Conservation (phyloP, 768 basidiomycete genomes). For the Kwoniella botswanensis region DNA sequence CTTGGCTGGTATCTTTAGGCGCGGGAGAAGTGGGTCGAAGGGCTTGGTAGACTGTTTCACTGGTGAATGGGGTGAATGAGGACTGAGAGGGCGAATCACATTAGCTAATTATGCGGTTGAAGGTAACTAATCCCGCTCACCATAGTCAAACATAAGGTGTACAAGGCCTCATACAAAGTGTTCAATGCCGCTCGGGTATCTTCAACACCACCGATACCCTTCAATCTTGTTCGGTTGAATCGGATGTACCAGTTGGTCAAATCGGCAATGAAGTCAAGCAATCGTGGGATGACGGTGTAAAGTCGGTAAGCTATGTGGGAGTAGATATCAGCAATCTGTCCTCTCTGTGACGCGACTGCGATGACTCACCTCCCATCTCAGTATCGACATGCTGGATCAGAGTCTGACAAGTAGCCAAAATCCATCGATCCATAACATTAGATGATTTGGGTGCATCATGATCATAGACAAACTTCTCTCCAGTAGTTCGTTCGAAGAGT, state of each 20-base stretch:
- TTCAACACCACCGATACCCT: slow-evolving; percentile 89
- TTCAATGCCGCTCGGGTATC: slow-evolving; percentile 88
- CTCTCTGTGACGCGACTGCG: not conserved
- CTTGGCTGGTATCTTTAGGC: slow-evolving; percentile 63
- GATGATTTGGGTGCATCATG: slow-evolving; percentile 78
- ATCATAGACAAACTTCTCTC: slow-evolving; percentile 81
- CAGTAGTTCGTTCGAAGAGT: slow-evolving; percentile 78
- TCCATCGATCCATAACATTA: slow-evolving; percentile 99
- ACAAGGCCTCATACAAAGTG: slow-evolving; percentile 91
- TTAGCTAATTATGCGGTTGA: too few species aligned
- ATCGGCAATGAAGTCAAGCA: slow-evolving; percentile 90
- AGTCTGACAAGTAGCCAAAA: slow-evolving; percentile 96
- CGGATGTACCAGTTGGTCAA: slow-evolving; percentile 99
- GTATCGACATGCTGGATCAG: slow-evolving; percentile 86
- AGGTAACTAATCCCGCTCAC: too few species aligned
- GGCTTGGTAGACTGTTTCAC: slow-evolving; percentile 93
- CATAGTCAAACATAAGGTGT: slow-evolving; percentile 94
- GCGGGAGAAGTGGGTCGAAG: slow-evolving; percentile 77
- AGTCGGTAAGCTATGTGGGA: slow-evolving; percentile 73
- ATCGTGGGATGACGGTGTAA: slow-evolving; percentile 94
- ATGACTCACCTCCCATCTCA: slow-evolving; percentile 81
- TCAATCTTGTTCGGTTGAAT: slow-evolving; percentile 92
- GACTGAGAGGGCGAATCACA: slow-evolving; percentile 64
- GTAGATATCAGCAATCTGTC: not conserved
- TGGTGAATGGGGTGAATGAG: slow-evolving; percentile 97